Evolutionary conservation across 2,329 filamentous ascomycete species (phyloP).

Genomic region (Cryphonectria naterciae): DNA sequence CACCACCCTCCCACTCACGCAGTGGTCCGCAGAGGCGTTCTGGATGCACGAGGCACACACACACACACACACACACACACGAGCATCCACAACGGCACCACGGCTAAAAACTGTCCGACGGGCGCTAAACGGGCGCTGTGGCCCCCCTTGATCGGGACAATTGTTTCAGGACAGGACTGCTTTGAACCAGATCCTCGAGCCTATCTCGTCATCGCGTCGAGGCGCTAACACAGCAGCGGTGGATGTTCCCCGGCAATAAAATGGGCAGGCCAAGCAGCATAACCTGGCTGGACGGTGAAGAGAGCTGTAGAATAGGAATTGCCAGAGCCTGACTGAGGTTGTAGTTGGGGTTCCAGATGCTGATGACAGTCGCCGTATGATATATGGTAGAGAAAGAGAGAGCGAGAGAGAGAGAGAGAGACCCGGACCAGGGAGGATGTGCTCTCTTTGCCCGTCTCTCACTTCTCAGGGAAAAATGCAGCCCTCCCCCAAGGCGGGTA

Average conservation of each 20-base stretch:
- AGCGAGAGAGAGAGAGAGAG: too few species aligned
- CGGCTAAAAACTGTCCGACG: constrained; percentile 13
- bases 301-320: neutral
- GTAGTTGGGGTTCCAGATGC: too few species aligned
- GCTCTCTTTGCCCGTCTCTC: too few species aligned
- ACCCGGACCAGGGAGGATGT: neutral
- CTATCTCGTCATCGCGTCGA: neutral
- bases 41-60: neutral
- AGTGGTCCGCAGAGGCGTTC: neutral
- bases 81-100: neutral
- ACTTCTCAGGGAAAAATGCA: neutral
- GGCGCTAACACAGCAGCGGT: neutral
- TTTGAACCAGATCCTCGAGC: neutral
- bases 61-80: neutral
- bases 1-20: neutral
- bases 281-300: neutral
- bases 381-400: too few species aligned
- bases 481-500: too few species aligned
- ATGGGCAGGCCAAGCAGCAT: neutral
- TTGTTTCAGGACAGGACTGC: constrained; percentile 13
- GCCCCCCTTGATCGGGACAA: neutral
- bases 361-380: too few species aligned
- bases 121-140: constrained; percentile 7
- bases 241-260: constrained; percentile 1
- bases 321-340: too few species aligned